A percentile compares a stretch with the other conserved stretches of the same genome.
These are phyloP conservation scores for Tetratostichococcus sp. DNA, from an alignment of 139 green algal genomes.

Conservation along the genomic window DNA sequence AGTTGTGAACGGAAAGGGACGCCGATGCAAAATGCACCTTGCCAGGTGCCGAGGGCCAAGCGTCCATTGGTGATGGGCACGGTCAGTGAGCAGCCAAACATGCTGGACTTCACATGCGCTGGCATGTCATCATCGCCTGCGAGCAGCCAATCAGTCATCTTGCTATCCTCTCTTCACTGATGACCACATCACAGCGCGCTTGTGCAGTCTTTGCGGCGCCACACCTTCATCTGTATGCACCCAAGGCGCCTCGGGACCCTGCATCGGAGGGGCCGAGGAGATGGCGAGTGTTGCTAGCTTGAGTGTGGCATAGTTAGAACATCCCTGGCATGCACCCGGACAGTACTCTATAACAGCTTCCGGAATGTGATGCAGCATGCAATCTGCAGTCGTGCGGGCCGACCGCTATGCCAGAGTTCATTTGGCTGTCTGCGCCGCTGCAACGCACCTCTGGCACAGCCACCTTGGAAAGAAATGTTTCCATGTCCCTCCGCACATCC, in stretches of 20 bases:
- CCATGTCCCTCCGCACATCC: slow-evolving; percentile 61
- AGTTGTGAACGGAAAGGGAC: too few species aligned
- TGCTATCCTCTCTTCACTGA: too few species aligned
- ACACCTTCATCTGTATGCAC: slow-evolving; percentile 56
- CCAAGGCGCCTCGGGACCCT: slow-evolving; percentile 48
- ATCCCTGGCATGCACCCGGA: background rate
- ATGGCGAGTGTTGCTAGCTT: too few species aligned
- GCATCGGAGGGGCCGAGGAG: too few species aligned
- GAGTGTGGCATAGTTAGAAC: too few species aligned
- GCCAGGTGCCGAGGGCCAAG: slow-evolving; percentile 64
- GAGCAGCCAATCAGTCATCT: too few species aligned
- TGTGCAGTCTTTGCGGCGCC: too few species aligned
- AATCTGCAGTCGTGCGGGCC: too few species aligned
- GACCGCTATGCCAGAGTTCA: too few species aligned
- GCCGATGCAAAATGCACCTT: slow-evolving; percentile 32
- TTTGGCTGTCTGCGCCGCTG: too few species aligned
- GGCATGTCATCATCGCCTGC: slow-evolving; percentile 55
- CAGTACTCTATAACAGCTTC: too few species aligned
- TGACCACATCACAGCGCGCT: too few species aligned
- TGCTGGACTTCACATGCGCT: slow-evolving; percentile 45
- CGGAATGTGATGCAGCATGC: background rate
- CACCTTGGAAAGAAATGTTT: slow-evolving; percentile 55
- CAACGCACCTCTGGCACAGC: slow-evolving; percentile 55
- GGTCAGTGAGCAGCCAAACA: slow-evolving; percentile 56
- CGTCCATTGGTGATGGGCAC: slow-evolving; percentile 54